Conservation (phyloP, 2,329 filamentous ascomycete genomes). For the Pseudogymnoascus sp. region DNA sequence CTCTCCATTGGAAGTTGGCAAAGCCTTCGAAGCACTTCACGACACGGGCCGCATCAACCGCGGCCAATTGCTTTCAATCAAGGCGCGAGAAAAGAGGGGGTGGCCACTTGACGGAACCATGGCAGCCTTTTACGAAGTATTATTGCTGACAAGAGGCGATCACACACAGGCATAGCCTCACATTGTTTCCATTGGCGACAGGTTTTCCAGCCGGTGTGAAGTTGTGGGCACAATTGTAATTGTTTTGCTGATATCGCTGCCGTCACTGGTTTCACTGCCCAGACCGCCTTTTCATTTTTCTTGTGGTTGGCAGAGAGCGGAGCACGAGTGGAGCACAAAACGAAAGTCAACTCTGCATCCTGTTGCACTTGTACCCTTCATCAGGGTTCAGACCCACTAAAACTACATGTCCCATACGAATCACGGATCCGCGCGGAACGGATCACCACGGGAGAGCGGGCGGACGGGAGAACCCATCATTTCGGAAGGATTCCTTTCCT, state of each 20-base stretch:
- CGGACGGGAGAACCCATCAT: slow-evolving; percentile 6
- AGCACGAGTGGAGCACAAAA: background rate
- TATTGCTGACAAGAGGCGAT: slow-evolving; percentile 2
- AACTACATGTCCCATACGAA: slow-evolving; percentile 3
- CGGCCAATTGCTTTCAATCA: slow-evolving; percentile 1
- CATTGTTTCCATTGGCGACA: background rate
- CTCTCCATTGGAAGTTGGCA: background rate
- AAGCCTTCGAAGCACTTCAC: background rate
- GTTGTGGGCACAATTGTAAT: background rate
- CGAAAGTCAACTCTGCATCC: background rate
- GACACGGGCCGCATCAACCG: background rate
- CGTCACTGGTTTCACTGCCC: background rate
- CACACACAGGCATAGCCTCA: background rate
- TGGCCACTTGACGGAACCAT: background rate
- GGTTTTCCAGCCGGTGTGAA: background rate
- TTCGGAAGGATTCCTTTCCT: background rate
- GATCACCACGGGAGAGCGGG: slow-evolving; percentile 5
- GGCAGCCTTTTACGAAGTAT: background rate
- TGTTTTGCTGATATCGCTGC: background rate
- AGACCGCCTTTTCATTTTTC: slow-evolving; percentile 6
- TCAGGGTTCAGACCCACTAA: slow-evolving; percentile 1
- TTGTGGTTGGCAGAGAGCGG: slow-evolving; percentile 3
- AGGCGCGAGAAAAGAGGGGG: background rate
- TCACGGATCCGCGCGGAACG: slow-evolving; percentile 7
- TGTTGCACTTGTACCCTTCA: background rate